Conservation (phyloP, 177 flowering plant species). For the Vitis hybrid region DNA sequence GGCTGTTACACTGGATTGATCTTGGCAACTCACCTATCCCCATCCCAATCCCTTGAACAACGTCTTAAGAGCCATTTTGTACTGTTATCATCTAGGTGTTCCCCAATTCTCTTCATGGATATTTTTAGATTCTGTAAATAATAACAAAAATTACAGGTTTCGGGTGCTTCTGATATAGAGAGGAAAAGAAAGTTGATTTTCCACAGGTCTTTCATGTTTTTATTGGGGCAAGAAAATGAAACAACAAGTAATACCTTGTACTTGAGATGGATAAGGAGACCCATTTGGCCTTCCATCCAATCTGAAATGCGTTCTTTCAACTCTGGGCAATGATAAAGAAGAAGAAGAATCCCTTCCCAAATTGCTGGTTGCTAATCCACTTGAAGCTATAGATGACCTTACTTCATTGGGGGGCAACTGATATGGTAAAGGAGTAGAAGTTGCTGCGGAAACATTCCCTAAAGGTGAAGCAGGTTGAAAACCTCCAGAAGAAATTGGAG, state of each 20-base stretch:
- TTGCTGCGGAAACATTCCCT: conserved; percentile 38
- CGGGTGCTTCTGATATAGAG: too few relatives aligned
- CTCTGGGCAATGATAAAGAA: conserved; percentile 34
- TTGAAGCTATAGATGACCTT: conserved; percentile 31
- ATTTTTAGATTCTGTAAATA: too few relatives aligned
- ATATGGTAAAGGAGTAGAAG: conserved; percentile 38
- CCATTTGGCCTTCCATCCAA: conserved; percentile 56
- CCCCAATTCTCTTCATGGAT: too few relatives aligned
- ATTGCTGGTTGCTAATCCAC: conserved; percentile 36
- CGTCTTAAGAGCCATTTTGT: too few relatives aligned
- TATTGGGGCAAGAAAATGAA: not conserved
- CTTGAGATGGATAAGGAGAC: conserved; percentile 38
- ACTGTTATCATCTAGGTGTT: too few relatives aligned
- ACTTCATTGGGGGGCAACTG: conserved; percentile 45
- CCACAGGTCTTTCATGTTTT: not conserved
- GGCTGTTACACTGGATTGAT: too few relatives aligned
- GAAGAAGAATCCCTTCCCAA: conserved; percentile 40
- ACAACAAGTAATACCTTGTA: conserved; percentile 41
- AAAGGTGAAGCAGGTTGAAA: conserved; percentile 34
- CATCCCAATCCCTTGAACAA: too few relatives aligned
- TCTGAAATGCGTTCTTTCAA: conserved; percentile 43
- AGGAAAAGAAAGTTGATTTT: too few relatives aligned
- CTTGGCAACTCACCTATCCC: too few relatives aligned
- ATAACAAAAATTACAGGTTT: too few relatives aligned
- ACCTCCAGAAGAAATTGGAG: conserved; percentile 39